phyloP scores from a whole-genome alignment of 352 stramenopile genomes.

The Aphanomyces astaci region DNA sequence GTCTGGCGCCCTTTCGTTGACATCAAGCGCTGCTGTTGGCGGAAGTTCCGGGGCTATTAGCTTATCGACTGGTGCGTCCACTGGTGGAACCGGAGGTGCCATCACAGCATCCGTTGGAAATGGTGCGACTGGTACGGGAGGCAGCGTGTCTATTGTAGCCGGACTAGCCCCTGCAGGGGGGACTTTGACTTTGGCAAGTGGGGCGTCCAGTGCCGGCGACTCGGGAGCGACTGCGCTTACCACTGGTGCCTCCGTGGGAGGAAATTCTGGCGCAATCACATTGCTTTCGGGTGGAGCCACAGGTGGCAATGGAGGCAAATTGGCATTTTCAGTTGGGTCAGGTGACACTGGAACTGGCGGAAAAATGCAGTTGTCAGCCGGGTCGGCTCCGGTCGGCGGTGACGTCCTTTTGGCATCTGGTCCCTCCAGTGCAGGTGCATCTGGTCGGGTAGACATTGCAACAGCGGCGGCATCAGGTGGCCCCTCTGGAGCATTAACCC shows the following conservation, averaged over 20 bases:
- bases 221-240: neutral
- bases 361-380: slow-evolving; percentile 22
- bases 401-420: neutral
- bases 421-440: neutral
- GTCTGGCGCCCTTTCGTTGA: neutral
- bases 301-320: slow-evolving; percentile 16
- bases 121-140: slow-evolving; percentile 5
- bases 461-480: neutral
- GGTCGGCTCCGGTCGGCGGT: neutral
- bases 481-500: neutral
- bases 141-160: neutral
- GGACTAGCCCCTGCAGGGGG: neutral
- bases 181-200: slow-evolving; percentile 26
- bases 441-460: neutral
- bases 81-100: slow-evolving; percentile 10
- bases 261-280: neutral
- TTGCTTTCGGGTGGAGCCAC: neutral
- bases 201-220: slow-evolving; percentile 20
- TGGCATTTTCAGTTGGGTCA: slow-evolving; percentile 30
- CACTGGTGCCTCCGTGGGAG: neutral
- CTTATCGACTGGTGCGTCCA: slow-evolving; percentile 11
- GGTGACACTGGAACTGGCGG: slow-evolving; percentile 35
- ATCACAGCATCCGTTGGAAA: slow-evolving; percentile 20
- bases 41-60: slow-evolving; percentile 22
- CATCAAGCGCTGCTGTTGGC: slow-evolving; percentile 7